Base-by-base conservation (phyloP, 2,329 filamentous ascomycete genomes). In the Geosmithia morbida region DNA sequence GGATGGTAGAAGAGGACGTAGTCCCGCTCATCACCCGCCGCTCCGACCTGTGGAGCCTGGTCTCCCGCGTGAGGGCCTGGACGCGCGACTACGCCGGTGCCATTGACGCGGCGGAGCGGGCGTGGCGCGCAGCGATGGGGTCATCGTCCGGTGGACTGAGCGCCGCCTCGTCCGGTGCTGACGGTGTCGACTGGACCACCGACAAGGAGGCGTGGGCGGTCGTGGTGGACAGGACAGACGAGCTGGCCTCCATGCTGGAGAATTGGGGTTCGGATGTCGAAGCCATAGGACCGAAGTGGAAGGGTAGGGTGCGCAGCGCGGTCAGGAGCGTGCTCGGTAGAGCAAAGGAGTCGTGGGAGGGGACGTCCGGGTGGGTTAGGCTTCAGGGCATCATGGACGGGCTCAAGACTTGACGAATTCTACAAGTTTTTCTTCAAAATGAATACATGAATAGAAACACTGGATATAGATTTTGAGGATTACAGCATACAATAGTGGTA, bases 81-180 rank as follows among this genome's bases (percentile, higher is more conserved):
- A 75, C 80, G 7, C 66, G 76, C 2, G 83, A 85, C 47, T 85
- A 83, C 1, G 65, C 68, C 0, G 81, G 80, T 2, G 86, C 89
- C 4, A 71, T 97, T 1, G 84, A 88, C 6, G 87, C 86, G 1
- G 79, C 89, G 29, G 92, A 97, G 65, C 89, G 90, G 59, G 87
- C 83, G 0, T 98, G 90, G 89, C 77, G 92, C 2, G 68, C 49
- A 49, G 66, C 54, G 59, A 68, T 49, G 54, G 68, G 53, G 56
- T 74, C 59, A 73, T 57, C 60, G 69, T 52, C 48, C 68, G 33
- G 40, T 14, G 45, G 42, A 13, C 17, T 43, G 1, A 20, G 19
- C 8, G 29, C 18, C 7, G 8, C 46, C 4, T 44, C 47, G 14
- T 18, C 47, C 10, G 33, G 40, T 11, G 51, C 51, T 14, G 48